Percentiles rank a stretch among this genome's conserved stretches.
These are phyloP conservation scores for Myxozyma melibiosi DNA, from an alignment of 805 yeast genomes.

Conservation along the genomic window DNA sequence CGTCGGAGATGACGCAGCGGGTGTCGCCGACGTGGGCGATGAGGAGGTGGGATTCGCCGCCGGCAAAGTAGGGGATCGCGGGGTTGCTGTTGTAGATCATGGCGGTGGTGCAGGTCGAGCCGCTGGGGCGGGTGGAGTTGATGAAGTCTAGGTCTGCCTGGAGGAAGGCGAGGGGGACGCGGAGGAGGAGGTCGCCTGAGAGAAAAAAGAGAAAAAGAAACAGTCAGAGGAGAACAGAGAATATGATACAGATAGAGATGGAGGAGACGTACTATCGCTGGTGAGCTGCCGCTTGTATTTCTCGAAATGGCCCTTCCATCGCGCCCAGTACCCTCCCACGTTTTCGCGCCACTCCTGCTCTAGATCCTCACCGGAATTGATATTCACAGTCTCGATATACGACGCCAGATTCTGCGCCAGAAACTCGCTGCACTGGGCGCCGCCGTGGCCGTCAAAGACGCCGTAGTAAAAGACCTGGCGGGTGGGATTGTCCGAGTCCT, in stretches of 20 bases:
- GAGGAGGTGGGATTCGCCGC: constrained; percentile 64
- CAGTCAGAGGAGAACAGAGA: background rate
- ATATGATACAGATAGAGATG: background rate
- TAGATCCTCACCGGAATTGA: constrained; percentile 47
- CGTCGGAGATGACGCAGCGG: constrained; percentile 81
- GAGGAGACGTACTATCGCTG: constrained; percentile 24
- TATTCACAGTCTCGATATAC: constrained; percentile 52
- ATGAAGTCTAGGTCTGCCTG: constrained; percentile 63
- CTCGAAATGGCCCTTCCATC: constrained; percentile 60
- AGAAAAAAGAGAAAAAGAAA: background rate
- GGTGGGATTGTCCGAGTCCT: constrained; percentile 7
- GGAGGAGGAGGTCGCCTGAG: constrained; percentile 58
- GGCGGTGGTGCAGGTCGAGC: constrained; percentile 75
- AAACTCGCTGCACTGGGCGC: constrained; percentile 68
- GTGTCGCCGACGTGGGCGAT: constrained; percentile 95
- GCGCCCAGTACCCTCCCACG: constrained; percentile 84
- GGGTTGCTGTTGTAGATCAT: constrained; percentile 53
- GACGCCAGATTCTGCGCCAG: constrained; percentile 56
- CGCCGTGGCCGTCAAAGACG: constrained; percentile 96
- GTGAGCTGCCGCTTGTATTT: constrained; percentile 41
- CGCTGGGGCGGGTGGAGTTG: constrained; percentile 45
- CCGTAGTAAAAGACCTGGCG: constrained; percentile 64
- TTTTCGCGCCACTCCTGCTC: constrained; percentile 57
- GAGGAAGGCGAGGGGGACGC: constrained; percentile 67
- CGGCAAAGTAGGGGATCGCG: constrained; percentile 53